Evolutionary conservation across 2,329 filamentous ascomycete species (phyloP).

Genomic region (Colletotrichum tropicale): DNA sequence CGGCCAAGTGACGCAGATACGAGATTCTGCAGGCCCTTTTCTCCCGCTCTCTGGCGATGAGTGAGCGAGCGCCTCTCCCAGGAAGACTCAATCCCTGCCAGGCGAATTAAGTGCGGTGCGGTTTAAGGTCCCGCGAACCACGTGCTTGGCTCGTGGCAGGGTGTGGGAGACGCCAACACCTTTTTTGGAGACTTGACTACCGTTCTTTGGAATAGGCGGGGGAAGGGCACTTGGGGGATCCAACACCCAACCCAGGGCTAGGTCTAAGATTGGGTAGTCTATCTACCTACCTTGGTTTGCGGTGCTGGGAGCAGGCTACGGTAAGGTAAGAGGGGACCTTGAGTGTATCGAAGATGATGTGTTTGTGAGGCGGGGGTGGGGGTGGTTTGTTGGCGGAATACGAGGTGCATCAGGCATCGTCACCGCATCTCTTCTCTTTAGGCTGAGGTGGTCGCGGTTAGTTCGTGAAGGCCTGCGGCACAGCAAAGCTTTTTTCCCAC

Average conservation of each 20-base stretch:
- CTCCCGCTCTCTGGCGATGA: neutral
- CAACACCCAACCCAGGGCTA: neutral
- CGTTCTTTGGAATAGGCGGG: neutral
- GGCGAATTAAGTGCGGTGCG: neutral
- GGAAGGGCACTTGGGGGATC: neutral
- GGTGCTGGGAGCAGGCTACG: neutral
- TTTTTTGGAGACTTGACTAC: neutral
- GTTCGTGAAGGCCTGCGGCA: neutral
- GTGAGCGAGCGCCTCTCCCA: neutral
- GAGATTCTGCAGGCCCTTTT: neutral
- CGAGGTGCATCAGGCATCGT: neutral
- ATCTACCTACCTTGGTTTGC: neutral
- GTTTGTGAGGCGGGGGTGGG: neutral
- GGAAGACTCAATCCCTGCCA: accelerated
- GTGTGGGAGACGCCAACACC: neutral
- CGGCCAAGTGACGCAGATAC: neutral
- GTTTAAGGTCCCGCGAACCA: neutral
- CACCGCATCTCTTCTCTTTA: neutral
- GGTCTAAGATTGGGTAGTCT: neutral
- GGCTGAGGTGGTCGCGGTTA: neutral
- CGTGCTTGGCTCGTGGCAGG: neutral
- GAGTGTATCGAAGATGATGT: neutral
- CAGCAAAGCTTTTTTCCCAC: neutral
- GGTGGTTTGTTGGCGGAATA: neutral
- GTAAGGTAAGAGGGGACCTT: neutral